A percentile compares a stretch with the other conserved stretches of the same genome.
phyloP scores from a whole-genome alignment of 208 protist species.

The Leptomonas pyrrhocoris region DNA sequence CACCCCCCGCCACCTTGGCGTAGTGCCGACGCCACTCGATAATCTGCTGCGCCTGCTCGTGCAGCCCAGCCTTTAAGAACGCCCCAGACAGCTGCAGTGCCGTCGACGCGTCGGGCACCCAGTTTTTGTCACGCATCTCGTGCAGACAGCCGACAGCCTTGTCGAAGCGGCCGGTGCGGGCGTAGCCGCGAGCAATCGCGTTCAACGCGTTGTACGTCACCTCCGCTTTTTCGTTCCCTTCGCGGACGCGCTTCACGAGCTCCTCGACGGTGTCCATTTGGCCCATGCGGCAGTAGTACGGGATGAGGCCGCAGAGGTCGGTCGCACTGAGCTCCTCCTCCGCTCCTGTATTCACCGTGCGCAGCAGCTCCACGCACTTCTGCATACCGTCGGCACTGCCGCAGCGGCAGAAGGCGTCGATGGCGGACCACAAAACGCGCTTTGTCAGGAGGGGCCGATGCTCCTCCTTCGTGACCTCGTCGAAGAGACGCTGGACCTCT shows the following conservation, averaged over 20 bases:
- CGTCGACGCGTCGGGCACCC: slow-evolving; percentile 82
- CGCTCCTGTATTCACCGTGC: slow-evolving; percentile 1
- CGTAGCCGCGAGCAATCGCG: slow-evolving; percentile 81
- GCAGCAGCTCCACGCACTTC: slow-evolving; percentile 55
- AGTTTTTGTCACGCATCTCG: slow-evolving; percentile 75
- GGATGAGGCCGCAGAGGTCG: slow-evolving; percentile 70
- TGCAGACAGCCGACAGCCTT: slow-evolving; percentile 86
- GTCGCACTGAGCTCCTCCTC: slow-evolving; percentile 25
- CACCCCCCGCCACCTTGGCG: slow-evolving; percentile 46
- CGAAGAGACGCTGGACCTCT: slow-evolving; percentile 71
- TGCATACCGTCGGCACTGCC: slow-evolving; percentile 55
- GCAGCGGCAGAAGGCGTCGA: slow-evolving; percentile 89
- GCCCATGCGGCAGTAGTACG: slow-evolving; percentile 83
- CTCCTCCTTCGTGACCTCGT: slow-evolving; percentile 42
- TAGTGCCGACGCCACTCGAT: slow-evolving; percentile 88
- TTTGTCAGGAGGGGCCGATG: slow-evolving; percentile 45
- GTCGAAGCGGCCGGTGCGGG: slow-evolving; percentile 73
- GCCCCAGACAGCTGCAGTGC: slow-evolving; percentile 74
- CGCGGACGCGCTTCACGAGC: slow-evolving; percentile 39
- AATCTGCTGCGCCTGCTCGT: slow-evolving; percentile 88
- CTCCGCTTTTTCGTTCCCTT: slow-evolving; percentile 26
- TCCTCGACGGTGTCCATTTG: slow-evolving; percentile 79
- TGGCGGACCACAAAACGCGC: slow-evolving; percentile 71
- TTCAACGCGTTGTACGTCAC: slow-evolving; percentile 78
- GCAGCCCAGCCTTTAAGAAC: slow-evolving; percentile 86